Evolutionary conservation across 768 basidiomycete genomes (phyloP).

Genomic region (Hygrocybe punicea): DNA sequence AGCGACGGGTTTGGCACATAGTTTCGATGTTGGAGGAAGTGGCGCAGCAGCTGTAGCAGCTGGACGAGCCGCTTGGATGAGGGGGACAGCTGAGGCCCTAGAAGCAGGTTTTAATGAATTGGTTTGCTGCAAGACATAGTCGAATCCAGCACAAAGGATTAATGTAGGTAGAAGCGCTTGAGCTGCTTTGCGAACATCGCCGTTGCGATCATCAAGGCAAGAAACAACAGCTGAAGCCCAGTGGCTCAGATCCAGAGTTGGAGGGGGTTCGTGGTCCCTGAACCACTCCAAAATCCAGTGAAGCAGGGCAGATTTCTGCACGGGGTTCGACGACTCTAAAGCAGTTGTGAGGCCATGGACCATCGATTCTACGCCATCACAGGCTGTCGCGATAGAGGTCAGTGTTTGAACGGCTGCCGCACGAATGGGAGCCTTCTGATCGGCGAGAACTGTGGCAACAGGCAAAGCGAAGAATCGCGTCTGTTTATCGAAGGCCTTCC

Average conservation of each 20-base stretch:
- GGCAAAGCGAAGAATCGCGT: conserved; percentile 71
- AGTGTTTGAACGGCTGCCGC: conserved; percentile 73
- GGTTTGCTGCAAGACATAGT: conserved; percentile 83
- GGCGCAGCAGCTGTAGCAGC: conserved; percentile 29
- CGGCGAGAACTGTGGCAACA: conserved; percentile 80
- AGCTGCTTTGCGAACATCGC: conserved; percentile 89
- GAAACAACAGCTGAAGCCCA: conserved; percentile 65
- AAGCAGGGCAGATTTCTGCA: conserved; percentile 76
- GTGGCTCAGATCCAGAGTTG: conserved; percentile 62
- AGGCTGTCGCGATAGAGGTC: conserved; percentile 77
- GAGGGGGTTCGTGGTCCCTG: conserved; percentile 54
- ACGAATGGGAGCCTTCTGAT: conserved; percentile 88
- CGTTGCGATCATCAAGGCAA: conserved; percentile 86
- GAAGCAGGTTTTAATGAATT: conserved; percentile 89
- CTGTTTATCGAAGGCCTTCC: conserved; percentile 91
- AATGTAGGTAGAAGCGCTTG: conserved; percentile 75
- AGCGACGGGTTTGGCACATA: conserved; percentile 24
- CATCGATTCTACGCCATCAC: conserved; percentile 82
- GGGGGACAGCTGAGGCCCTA: conserved; percentile 72
- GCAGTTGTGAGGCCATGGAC: conserved; percentile 72
- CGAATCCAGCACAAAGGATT: conserved; percentile 72
- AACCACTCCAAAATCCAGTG: conserved; percentile 81
- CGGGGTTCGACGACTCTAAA: conserved; percentile 82
- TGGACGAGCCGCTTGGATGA: conserved; percentile 82
- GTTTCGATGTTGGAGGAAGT: conserved; percentile 22